phyloP scores from a whole-genome alignment of 257 asterid species.

The Penstemon barbatus region DNA sequence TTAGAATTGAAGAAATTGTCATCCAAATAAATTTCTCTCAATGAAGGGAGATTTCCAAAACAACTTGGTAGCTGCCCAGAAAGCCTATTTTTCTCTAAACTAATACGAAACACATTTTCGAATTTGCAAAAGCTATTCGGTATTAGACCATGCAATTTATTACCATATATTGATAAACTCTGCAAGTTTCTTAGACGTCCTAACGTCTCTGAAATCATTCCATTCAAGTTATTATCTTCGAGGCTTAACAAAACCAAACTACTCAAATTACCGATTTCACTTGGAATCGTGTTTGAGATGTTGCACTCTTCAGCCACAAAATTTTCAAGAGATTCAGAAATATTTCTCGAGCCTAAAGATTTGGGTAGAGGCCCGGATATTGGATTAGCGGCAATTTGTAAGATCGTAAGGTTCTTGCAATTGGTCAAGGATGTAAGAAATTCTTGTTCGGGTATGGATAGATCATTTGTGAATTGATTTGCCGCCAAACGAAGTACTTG shows the following conservation, averaged over 20 bases:
- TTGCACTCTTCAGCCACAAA: background rate
- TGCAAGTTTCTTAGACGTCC: too few relatives aligned
- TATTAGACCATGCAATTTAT: too few relatives aligned
- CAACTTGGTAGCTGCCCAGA: too few relatives aligned
- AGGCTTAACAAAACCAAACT: too few relatives aligned
- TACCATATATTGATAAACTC: too few relatives aligned
- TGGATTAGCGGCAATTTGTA: background rate
- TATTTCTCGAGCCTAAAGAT: conserved; percentile 16
- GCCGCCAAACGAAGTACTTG: background rate
- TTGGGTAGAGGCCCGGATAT: conserved; percentile 23
- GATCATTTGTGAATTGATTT: conserved; percentile 24
- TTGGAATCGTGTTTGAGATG: conserved; percentile 26
- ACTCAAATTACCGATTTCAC: too few relatives aligned
- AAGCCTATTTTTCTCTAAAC: too few relatives aligned
- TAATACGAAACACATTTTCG: too few relatives aligned
- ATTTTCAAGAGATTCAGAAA: conserved; percentile 7
- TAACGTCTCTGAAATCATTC: too few relatives aligned
- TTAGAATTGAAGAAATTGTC: conserved; percentile 3
- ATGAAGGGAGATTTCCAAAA: conserved; percentile 2
- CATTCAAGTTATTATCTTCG: too few relatives aligned
- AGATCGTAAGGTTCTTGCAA: background rate
- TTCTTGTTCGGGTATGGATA: conserved; percentile 6
- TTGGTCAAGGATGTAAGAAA: conserved; percentile 15
- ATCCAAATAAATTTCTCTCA: conserved; percentile 7
- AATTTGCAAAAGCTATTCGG: too few relatives aligned